Conservation (phyloP, 2,329 filamentous ascomycete genomes). For the Bipolaris gigantea region DNA sequence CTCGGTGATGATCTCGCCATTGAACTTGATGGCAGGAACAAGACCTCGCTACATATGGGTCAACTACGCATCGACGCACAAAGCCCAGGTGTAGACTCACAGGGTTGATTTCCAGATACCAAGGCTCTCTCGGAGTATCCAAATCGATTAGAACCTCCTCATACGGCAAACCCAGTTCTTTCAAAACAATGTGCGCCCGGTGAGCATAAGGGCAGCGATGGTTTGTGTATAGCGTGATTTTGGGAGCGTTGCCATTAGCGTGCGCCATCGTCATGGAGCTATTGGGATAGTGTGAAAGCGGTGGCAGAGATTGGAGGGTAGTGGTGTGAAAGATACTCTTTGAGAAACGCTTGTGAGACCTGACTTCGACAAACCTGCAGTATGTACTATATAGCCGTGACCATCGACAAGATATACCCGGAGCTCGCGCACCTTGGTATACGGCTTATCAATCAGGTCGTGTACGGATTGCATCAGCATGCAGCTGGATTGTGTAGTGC, state of each 20-base stretch:
- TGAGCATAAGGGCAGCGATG: slow-evolving; percentile 73
- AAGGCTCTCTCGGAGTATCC: slow-evolving; percentile 65
- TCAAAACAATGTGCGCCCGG: slow-evolving; percentile 71
- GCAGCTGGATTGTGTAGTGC: slow-evolving; percentile 10
- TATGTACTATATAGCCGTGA: background rate
- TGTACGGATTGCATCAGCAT: slow-evolving; percentile 23
- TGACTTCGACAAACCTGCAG: background rate
- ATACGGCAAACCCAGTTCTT: slow-evolving; percentile 66
- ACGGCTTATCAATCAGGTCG: slow-evolving; percentile 31
- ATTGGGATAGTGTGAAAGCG: background rate
- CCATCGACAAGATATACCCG: background rate
- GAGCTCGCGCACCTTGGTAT: slow-evolving; percentile 1
- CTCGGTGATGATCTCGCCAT: slow-evolving; percentile 68
- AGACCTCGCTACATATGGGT: slow-evolving; percentile 60
- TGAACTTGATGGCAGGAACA: slow-evolving; percentile 69
- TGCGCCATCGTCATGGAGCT: slow-evolving; percentile 22
- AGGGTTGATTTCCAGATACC: slow-evolving; percentile 77
- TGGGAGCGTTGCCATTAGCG: slow-evolving; percentile 40
- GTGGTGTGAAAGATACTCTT: background rate
- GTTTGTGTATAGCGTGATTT: slow-evolving; percentile 72
- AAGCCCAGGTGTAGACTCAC: slow-evolving; percentile 32
- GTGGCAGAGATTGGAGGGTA: background rate
- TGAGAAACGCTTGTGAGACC: background rate
- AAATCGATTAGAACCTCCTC: slow-evolving; percentile 76
- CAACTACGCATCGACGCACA: background rate